These are phyloP conservation scores for Penicillium sp. DNA, from an alignment of 2,329 filamentous ascomycete species.

Conservation along the genomic window DNA sequence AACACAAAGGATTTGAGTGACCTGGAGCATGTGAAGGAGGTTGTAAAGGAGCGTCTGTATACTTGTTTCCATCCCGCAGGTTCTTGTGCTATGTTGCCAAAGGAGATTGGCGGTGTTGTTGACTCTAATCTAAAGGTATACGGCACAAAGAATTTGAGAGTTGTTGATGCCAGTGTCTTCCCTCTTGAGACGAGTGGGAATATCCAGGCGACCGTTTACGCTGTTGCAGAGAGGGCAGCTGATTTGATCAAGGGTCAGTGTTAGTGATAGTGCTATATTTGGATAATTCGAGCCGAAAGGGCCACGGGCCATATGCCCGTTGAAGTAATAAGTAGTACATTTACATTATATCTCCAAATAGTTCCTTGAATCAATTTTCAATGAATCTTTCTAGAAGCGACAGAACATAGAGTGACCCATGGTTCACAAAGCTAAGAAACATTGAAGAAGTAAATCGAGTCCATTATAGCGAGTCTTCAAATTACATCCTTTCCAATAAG, in stretches of 20 bases:
- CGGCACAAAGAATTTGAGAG: conserved; percentile 29
- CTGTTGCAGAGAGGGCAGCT: conserved; percentile 31
- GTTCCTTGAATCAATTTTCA: no score
- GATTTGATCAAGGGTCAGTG: conserved; percentile 21
- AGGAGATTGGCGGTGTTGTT: conserved; percentile 29
- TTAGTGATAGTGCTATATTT: background rate
- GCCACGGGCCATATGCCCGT: background rate
- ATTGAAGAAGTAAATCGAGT: no score
- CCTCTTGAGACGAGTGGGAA: conserved; percentile 37
- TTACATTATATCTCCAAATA: no score
- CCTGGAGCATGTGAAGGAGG: conserved; percentile 18
- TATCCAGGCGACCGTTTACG: conserved; percentile 37
- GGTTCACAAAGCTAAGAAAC: no score
- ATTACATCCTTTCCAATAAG: no score
- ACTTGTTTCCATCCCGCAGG: conserved; percentile 29
- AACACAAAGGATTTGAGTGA: conserved; percentile 8
- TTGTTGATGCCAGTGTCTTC: conserved; percentile 37
- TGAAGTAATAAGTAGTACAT: background rate
- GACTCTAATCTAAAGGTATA: conserved; percentile 27
- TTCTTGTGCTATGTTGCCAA: conserved; percentile 23
- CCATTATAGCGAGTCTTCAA: no score
- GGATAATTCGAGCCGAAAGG: background rate
- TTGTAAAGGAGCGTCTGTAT: conserved; percentile 21
- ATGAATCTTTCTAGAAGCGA: no score
- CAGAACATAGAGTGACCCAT: no score